Evolutionary conservation across 164 flowering plant genomes (phyloP).

Genomic region (Protea cynaroides): DNA sequence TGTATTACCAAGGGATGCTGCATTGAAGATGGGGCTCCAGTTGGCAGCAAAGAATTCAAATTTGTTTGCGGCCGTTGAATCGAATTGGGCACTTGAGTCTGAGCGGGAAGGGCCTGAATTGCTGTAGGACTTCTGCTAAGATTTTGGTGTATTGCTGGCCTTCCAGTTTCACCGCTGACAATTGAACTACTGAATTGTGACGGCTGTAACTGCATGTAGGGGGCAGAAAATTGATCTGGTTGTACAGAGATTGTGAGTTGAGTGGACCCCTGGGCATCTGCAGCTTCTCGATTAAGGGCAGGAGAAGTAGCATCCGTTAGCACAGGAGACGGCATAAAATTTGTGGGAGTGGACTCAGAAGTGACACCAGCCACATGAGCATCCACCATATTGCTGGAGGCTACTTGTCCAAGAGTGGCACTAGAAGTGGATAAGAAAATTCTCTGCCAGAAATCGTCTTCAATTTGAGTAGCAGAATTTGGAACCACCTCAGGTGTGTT

Average conservation of each 20-base stretch:
- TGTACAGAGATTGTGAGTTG: conserved; percentile 12
- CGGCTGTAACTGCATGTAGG: conserved; percentile 30
- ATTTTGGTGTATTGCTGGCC: conserved; percentile 22
- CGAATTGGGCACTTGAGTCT: conserved; percentile 16
- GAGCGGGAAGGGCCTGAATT: conserved; percentile 67
- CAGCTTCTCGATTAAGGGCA: conserved; percentile 28
- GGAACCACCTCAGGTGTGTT: conserved; percentile 21
- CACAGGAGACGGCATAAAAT: conserved; percentile 24
- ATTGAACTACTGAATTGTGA: conserved; percentile 22
- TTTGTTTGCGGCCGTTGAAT: conserved; percentile 24
- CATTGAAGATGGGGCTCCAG: conserved; percentile 11
- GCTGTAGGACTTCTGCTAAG: conserved; percentile 46
- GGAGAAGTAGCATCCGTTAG: conserved; percentile 43
- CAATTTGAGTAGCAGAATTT: conserved; percentile 15
- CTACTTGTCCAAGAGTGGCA: conserved; percentile 9
- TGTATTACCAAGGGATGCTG: too few species aligned
- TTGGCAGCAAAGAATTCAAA: conserved; percentile 15
- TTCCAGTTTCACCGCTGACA: conserved; percentile 30
- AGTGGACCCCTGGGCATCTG: conserved; percentile 15
- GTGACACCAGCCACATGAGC: conserved; percentile 7
- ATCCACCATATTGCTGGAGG: conserved; percentile 15
- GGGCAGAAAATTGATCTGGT: conserved; percentile 21
- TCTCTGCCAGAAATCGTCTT: conserved; percentile 36
- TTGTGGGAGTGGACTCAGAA: conserved; percentile 14
- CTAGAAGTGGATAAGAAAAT: conserved; percentile 9